A percentile compares a stretch with the other conserved stretches of the same genome.
phyloP scores from a whole-genome alignment of 768 basidiomycete species.

The Suillus decipiens region DNA sequence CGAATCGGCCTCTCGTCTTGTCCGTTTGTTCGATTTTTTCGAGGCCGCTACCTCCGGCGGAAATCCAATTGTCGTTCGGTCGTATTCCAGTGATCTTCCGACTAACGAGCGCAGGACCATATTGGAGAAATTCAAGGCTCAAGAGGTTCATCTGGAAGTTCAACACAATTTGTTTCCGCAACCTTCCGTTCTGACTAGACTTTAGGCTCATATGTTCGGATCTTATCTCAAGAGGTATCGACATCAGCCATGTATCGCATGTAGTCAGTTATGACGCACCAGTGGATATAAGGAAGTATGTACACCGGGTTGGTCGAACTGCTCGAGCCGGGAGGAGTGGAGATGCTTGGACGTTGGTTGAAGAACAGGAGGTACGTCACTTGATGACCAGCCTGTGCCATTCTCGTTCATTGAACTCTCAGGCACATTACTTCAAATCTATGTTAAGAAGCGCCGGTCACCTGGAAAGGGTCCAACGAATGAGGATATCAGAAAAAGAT shows the following conservation, averaged over 20 bases:
- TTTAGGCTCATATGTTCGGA: constrained; percentile 93
- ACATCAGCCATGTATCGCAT: constrained; percentile 88
- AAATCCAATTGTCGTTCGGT: constrained; percentile 47
- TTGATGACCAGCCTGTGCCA: constrained; percentile 7
- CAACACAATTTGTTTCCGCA: not conserved
- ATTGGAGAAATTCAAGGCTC: constrained; percentile 77
- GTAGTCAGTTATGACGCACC: constrained; percentile 96
- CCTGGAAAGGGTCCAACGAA: constrained; percentile 63
- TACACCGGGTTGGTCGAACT: constrained; percentile 95
- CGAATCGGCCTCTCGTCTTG: constrained; percentile 83
- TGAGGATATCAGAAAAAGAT: constrained; percentile 65
- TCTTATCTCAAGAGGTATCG: constrained; percentile 93
- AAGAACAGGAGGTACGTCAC: constrained; percentile 78
- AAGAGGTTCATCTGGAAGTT: constrained; percentile 81
- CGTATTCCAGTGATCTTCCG: constrained; percentile 88
- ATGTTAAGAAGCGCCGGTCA: constrained; percentile 78
- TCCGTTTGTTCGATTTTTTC: constrained; percentile 80
- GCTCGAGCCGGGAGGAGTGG: constrained; percentile 90
- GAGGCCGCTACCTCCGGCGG: constrained; percentile 46
- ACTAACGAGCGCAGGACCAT: constrained; percentile 72
- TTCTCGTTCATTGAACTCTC: constrained; percentile 3
- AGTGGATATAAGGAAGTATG: constrained; percentile 97
- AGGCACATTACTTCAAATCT: constrained; percentile 87
- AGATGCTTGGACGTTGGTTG: constrained; percentile 92
- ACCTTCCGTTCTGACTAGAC: constrained; percentile 5